Evolutionary conservation across 2,329 filamentous ascomycete genomes (phyloP).

Genomic region (Stagonosporopsis cucurbitacearum): DNA sequence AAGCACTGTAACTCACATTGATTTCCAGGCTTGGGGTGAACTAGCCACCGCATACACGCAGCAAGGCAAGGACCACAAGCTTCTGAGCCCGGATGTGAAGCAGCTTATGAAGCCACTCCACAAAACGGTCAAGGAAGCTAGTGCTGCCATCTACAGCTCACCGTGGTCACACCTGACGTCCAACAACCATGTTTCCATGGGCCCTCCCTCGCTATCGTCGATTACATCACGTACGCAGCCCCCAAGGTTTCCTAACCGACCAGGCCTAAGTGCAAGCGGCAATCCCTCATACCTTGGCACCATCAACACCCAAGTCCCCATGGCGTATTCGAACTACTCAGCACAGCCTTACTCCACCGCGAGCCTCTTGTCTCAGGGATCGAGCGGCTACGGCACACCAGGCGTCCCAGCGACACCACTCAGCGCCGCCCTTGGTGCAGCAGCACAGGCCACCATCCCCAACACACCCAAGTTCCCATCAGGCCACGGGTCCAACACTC

Average conservation of each 20-base stretch:
- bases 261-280: conserved; percentile 30
- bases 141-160: conserved; percentile 71
- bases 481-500: conserved; percentile 31
- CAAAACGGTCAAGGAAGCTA: conserved; percentile 80
- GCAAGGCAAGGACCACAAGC: conserved; percentile 52
- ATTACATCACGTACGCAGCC: conserved; percentile 46
- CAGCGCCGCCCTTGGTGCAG: conserved; percentile 86
- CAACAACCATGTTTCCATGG: conserved; percentile 38
- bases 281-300: conserved; percentile 42
- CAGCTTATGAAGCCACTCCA: conserved; percentile 80
- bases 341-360: conserved; percentile 36
- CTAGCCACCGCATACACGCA: conserved; percentile 57
- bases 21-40: conserved; percentile 67
- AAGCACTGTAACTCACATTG: conserved; percentile 41
- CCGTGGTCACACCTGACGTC: conserved; percentile 65
- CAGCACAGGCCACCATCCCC: conserved; percentile 87
- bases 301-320: conserved; percentile 47
- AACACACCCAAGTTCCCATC: conserved; percentile 54
- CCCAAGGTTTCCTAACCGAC: conserved; percentile 39
- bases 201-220: conserved; percentile 42
- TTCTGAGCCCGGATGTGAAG: conserved; percentile 70
- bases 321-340: conserved; percentile 37
- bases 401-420: conserved; percentile 81
- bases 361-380: conserved; percentile 38
- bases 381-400: conserved; percentile 58